A percentile compares a stretch with the other conserved stretches of the same genome.
Conservation (phyloP, 176 grass and related monocot genomes). For the Carex cristatella region DNA sequence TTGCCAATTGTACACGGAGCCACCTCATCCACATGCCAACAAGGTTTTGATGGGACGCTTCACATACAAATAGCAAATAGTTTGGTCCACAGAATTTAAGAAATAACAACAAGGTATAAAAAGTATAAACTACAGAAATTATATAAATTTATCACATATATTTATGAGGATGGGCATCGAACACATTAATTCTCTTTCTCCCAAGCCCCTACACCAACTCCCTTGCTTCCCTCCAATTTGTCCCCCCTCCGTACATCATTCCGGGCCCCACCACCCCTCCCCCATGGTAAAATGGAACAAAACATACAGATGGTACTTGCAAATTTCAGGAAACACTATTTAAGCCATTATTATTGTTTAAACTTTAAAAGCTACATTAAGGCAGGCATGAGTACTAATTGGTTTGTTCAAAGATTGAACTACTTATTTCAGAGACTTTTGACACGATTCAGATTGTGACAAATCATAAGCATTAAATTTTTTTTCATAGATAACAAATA, state of each 20-base stretch:
- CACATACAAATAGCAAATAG: constrained; percentile 6
- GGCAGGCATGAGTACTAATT: background rate
- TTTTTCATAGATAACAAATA: background rate
- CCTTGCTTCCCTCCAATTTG: constrained; percentile 16
- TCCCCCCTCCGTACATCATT: constrained; percentile 9
- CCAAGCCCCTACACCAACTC: background rate
- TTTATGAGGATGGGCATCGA: constrained; percentile 4
- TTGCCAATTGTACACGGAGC: background rate
- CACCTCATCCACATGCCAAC: constrained; percentile 10
- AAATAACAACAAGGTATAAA: background rate
- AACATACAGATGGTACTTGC: background rate
- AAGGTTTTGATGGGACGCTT: constrained; percentile 1
- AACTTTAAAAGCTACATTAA: background rate
- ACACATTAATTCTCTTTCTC: background rate
- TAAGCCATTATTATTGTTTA: background rate
- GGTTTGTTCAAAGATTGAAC: background rate
- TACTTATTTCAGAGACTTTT: background rate
- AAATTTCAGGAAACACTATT: constrained; percentile 7
- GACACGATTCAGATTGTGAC: background rate
- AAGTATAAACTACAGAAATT: background rate
- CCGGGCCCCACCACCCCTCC: background rate
- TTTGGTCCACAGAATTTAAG: background rate
- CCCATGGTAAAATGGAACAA: background rate
- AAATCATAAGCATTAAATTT: background rate
- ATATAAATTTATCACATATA: no score